Base-by-base conservation (phyloP, 2,329 filamentous ascomycete genomes). In the Hymenoscyphus occultus region DNA sequence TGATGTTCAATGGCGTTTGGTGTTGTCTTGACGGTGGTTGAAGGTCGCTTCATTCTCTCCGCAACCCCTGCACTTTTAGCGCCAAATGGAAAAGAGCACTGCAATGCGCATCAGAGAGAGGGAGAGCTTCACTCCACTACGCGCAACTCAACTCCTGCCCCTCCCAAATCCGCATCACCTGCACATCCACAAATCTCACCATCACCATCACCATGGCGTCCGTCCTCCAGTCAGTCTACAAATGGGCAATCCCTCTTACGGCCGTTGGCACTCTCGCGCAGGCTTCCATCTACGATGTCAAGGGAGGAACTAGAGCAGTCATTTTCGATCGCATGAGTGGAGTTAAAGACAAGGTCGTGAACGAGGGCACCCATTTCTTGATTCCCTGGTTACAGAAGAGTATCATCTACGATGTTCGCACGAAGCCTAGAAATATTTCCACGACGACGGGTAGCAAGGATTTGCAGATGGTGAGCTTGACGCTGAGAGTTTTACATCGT, bases 381-480 rank as follows among this genome's bases (percentile, higher is more conserved):
- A 80, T 99, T 45, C 95, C 95, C 7, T 99, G 95, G 95, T 81
- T 99, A 77, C 95, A 99, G 80, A 90, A 88, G 80, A 91, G 90
- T 74, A 93, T 99, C 81, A 84, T 96, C 77, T 99, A 96, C 78
- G 95, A 99, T 82, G 95, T 99, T 71, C 90, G 95, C 70, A 99
- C 96, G 65, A 96, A 96, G 85, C 95, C 95, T 68, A 87, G 95
- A 77, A 98, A 97, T 79, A 98, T 99, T 78, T 92, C 91, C 71
- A 99, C 95, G 35, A 99, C 95, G 31, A 99, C 95, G 13, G 95
- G 95, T 65, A 94, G 90, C 85, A 99, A 99, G 87, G 95, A 99
- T 82, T 80, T 99, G 84, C 95, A 99, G 83, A 99, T 99, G 95
- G 95, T 99, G 76, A 97, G 93, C 85, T 85, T 99, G 84, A 99